phyloP scores from a whole-genome alignment of 345 rosid genomes.

The Salix exigua region DNA sequence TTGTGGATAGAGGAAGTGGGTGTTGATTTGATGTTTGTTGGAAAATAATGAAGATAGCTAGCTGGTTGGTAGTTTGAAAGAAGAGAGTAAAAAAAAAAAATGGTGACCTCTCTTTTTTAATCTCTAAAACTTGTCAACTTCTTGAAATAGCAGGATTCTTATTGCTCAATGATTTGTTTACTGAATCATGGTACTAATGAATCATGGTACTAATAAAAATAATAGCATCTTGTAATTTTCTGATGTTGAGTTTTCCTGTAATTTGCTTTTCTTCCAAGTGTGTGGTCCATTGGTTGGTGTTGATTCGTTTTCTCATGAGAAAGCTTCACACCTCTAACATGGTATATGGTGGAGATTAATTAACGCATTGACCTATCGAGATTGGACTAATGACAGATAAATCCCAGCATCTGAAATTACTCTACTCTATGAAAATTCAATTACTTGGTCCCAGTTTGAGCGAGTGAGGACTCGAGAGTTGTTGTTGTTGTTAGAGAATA shows the following conservation, averaged over 20 bases:
- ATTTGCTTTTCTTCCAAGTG: conserved; percentile 11
- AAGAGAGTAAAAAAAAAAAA: neutral
- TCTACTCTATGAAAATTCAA: neutral
- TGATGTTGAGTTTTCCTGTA: neutral
- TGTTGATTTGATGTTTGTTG: conserved; percentile 4
- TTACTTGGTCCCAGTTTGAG: neutral
- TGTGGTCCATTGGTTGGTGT: neutral
- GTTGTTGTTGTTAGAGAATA: too few relatives aligned
- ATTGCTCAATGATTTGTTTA: conserved; percentile 12
- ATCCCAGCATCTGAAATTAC: neutral
- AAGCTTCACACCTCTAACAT: conserved; percentile 10
- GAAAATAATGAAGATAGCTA: neutral
- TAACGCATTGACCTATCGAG: neutral
- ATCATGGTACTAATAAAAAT: conserved; percentile 7
- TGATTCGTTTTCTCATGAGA: conserved; percentile 3
- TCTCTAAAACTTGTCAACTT: neutral
- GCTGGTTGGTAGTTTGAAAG: neutral
- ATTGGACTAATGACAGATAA: neutral
- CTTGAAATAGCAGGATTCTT: conserved; percentile 1
- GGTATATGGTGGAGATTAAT: neutral
- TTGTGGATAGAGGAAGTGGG: conserved; percentile 26
- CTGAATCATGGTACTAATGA: conserved; percentile 17
- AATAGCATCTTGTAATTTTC: conserved; percentile 12
- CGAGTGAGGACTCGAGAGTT: neutral
- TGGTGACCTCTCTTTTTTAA: neutral